Evolutionary conservation across 2,329 filamentous ascomycete genomes (phyloP).

Genomic region (Corniculantispora saksenae): DNA sequence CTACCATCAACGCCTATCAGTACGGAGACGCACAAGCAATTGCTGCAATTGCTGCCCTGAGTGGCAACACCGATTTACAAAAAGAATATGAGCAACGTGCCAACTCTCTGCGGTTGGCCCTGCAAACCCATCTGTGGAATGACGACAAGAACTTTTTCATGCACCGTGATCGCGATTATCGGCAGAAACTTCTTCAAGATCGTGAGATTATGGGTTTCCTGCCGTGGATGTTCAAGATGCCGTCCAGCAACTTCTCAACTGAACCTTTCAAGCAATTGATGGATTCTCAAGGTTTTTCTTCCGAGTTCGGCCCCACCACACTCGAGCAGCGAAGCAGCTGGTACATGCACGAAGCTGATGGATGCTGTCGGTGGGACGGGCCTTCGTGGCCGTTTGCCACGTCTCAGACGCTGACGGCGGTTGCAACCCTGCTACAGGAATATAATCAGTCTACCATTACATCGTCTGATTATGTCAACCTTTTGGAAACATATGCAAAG

Average conservation of each 20-base stretch:
- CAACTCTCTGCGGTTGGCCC: slow-evolving; percentile 34
- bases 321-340: slow-evolving; percentile 42
- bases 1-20: slow-evolving; percentile 46
- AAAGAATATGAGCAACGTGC: slow-evolving; percentile 35
- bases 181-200: slow-evolving; percentile 33
- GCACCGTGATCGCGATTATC: slow-evolving; percentile 36
- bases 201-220: slow-evolving; percentile 44
- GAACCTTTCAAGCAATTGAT: slow-evolving; percentile 19
- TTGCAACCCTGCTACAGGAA: slow-evolving; percentile 36
- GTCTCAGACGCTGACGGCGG: slow-evolving; percentile 40
- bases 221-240: slow-evolving; percentile 44
- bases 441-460: slow-evolving; percentile 34
- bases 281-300: slow-evolving; percentile 34
- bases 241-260: slow-evolving; percentile 32
- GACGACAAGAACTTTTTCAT: slow-evolving; percentile 40
- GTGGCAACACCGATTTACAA: slow-evolving; percentile 31
- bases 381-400: slow-evolving; percentile 49
- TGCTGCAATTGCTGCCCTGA: slow-evolving; percentile 35
- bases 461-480: slow-evolving; percentile 38
- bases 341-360: slow-evolving; percentile 32
- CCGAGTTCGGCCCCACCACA: slow-evolving; percentile 43
- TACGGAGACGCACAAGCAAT: slow-evolving; percentile 44
- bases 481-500: slow-evolving; percentile 39
- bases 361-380: slow-evolving; percentile 45
- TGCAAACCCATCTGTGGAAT: slow-evolving; percentile 41